These are phyloP conservation scores for Lentinus brumalis DNA, from an alignment of 768 basidiomycete species.

Conservation along the genomic window DNA sequence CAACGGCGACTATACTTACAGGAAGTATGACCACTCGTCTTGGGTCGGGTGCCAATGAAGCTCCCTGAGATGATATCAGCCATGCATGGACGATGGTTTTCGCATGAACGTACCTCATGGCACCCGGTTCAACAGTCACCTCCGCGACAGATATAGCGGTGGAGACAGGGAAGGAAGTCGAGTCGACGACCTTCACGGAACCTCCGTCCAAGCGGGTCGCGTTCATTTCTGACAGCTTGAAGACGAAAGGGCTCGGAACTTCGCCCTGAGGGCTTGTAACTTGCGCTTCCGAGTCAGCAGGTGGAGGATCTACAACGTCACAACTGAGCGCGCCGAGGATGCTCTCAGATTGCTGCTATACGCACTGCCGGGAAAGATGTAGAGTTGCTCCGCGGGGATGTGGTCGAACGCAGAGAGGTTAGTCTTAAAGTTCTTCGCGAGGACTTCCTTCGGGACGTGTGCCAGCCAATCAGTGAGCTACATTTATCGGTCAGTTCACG, in stretches of 20 bases:
- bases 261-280: conserved; percentile 51
- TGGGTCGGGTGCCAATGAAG: conserved; percentile 53
- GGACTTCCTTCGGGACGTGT: conserved; percentile 58
- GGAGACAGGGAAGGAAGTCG: conserved; percentile 52
- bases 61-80: not conserved
- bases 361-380: conserved; percentile 52
- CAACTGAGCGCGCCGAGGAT: not conserved
- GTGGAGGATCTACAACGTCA: conserved; percentile 18
- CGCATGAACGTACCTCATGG: conserved; percentile 51
- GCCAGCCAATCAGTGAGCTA: conserved; percentile 65
- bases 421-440: conserved; percentile 66
- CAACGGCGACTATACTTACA: conserved; percentile 10
- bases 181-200: conserved; percentile 61
- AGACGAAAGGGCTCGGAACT: conserved; percentile 52
- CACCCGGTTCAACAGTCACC: conserved; percentile 58
- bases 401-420: conserved; percentile 50
- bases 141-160: conserved; percentile 58
- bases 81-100: conserved; percentile 15
- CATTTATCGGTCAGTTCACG: conserved; percentile 9
- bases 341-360: not conserved
- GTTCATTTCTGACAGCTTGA: conserved; percentile 50
- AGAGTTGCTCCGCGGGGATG: conserved; percentile 54
- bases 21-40: conserved; percentile 46
- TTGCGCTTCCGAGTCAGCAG: conserved; percentile 34
- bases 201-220: conserved; percentile 52